Conservation (phyloP, 768 basidiomycete species). For the Mycena venus region DNA sequence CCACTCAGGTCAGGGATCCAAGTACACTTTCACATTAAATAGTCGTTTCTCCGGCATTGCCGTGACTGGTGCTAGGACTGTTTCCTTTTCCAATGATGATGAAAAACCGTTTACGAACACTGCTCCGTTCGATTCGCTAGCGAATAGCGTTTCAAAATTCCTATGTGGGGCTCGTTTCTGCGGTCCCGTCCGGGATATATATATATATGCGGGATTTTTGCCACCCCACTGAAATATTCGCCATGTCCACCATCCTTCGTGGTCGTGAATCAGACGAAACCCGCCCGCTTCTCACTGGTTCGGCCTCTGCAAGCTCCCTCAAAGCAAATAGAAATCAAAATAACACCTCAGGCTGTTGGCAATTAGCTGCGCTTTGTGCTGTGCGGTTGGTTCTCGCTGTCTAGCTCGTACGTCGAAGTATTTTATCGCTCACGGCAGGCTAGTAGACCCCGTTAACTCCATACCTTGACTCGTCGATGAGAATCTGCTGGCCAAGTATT, state of each 20-base stretch:
- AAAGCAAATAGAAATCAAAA: slow-evolving; percentile 15
- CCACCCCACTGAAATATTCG: too few relatives aligned
- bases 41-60: too few relatives aligned
- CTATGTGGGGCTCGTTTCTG: too few relatives aligned
- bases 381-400: slow-evolving; percentile 70
- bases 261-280: neutral
- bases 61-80: neutral
- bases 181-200: too few relatives aligned
- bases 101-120: neutral
- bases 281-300: neutral
- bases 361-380: slow-evolving; percentile 66
- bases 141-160: neutral
- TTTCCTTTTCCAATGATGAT: neutral
- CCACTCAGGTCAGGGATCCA: neutral
- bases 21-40: too few relatives aligned
- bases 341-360: slow-evolving; percentile 58
- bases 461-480: too few relatives aligned
- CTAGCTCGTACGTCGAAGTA: slow-evolving; percentile 70
- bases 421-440: slow-evolving; percentile 69
- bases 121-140: neutral
- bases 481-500: too few relatives aligned
- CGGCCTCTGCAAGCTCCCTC: neutral
- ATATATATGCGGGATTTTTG: too few relatives aligned
- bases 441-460: too few relatives aligned
- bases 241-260: neutral